These are phyloP conservation scores for Thermomucor indicae-seudaticae DNA, from an alignment of 371 early-diverging fungal genomes.

Conservation along the genomic window DNA sequence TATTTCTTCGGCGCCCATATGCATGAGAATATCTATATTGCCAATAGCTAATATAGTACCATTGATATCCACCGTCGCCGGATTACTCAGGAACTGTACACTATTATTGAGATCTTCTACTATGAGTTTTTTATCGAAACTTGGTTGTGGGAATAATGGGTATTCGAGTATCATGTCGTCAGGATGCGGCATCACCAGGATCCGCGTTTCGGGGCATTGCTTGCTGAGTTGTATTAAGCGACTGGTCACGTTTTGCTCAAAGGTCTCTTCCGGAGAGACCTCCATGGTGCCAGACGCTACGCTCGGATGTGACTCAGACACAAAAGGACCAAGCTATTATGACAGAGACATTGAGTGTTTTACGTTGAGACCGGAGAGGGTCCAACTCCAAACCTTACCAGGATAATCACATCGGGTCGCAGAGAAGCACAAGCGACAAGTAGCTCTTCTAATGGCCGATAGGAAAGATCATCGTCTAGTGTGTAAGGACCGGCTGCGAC, in stretches of 20 bases:
- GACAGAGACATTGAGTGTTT: not conserved
- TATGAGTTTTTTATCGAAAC: slow-evolving; percentile 31
- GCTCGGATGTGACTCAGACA: slow-evolving; percentile 10
- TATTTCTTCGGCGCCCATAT: slow-evolving; percentile 63
- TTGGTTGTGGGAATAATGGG: slow-evolving; percentile 82
- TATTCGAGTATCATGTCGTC: slow-evolving; percentile 72
- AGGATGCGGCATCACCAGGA: slow-evolving; percentile 73
- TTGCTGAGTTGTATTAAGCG: slow-evolving; percentile 38
- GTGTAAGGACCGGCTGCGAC: slow-evolving; percentile 87
- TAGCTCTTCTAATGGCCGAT: slow-evolving; percentile 75
- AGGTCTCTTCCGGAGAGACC: slow-evolving; percentile 60
- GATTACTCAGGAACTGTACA: slow-evolving; percentile 74
- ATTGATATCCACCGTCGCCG: slow-evolving; percentile 76
- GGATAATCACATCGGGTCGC: slow-evolving; percentile 73
- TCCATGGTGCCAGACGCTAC: slow-evolving; percentile 54
- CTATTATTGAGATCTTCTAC: too few relatives aligned
- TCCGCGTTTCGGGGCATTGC: slow-evolving; percentile 34
- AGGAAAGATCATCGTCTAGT: slow-evolving; percentile 67
- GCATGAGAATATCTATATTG: slow-evolving; percentile 68
- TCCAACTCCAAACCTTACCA: slow-evolving; percentile 36
- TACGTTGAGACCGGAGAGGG: not conserved
- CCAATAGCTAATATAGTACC: slow-evolving; percentile 71
- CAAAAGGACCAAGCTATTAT: slow-evolving; percentile 14
- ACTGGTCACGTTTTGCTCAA: slow-evolving; percentile 51
- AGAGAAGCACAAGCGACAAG: slow-evolving; percentile 51